phyloP scores from a whole-genome alignment of 2,329 filamentous ascomycete genomes.

The Pseudophaeomoniella oleicola region DNA sequence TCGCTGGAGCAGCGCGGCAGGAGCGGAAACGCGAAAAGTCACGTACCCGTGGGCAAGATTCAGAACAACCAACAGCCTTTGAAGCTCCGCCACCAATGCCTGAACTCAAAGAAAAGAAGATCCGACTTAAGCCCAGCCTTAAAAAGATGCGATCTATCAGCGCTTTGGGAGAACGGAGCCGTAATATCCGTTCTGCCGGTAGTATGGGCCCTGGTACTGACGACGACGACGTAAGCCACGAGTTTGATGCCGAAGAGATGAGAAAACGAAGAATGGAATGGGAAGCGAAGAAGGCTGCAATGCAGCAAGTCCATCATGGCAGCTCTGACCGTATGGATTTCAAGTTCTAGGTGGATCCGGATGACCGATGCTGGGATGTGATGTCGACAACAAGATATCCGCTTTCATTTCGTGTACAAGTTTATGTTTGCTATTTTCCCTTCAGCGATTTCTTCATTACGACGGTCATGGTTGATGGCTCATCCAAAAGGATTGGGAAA shows the following conservation, averaged over 20 bases:
- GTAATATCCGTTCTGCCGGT: slow-evolving; percentile 15
- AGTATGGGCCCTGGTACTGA: not conserved
- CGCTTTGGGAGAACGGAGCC: slow-evolving; percentile 13
- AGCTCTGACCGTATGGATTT: slow-evolving; percentile 1
- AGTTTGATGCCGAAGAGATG: slow-evolving; percentile 35
- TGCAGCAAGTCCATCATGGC: not conserved
- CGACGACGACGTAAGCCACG: slow-evolving; percentile 13
- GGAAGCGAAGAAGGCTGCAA: slow-evolving; percentile 25
- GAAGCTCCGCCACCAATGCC: slow-evolving; percentile 2
- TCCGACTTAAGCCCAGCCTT: slow-evolving; percentile 13
- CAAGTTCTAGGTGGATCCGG: slow-evolving; percentile 4
- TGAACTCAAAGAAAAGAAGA: slow-evolving; percentile 11
- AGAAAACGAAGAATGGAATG: slow-evolving; percentile 31
- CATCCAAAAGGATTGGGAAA: too few species aligned
- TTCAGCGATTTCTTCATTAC: too few species aligned
- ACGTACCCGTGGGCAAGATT: slow-evolving; percentile 13
- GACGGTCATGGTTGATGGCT: too few species aligned
- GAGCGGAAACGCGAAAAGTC: not conserved
- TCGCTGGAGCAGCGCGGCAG: slow-evolving; percentile 24
- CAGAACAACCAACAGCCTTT: not conserved
- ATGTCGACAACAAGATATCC: slow-evolving; percentile 4
- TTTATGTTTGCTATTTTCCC: too few species aligned
- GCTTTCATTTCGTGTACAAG: too few species aligned
- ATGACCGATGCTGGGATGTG: slow-evolving; percentile 2
- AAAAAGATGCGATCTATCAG: slow-evolving; percentile 21